Evolutionary conservation across 2,329 filamentous ascomycete genomes (phyloP), one percentile per base, ranked within the genome.

Genomic region (Neonectria coccinea): DNA sequence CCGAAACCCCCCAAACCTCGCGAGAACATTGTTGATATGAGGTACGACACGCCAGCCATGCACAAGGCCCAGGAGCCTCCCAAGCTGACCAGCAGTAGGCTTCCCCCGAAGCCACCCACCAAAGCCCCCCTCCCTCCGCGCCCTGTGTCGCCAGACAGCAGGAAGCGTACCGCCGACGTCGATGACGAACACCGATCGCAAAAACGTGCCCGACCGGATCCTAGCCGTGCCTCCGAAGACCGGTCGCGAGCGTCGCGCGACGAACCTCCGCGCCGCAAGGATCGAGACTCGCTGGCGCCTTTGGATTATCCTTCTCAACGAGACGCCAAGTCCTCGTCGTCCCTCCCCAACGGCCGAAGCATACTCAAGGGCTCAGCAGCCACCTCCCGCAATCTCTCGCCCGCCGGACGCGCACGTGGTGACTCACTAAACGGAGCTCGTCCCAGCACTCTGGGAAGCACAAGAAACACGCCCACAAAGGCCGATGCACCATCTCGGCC

Each of bases 181-280:
- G 82, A 85, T 20, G 83, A 84, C 27, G 78, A 80, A 33, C 63
- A 71, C 25, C 80, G 84, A 58, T 78, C 81, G 2, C 78, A 77
- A 57, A 88, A 88, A 74, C 81, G 85, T 60, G 73, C 76, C 25
- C 83, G 78, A 62, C 74, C 81, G 20, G 84, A 85, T 25, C 61
- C 73, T 14, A 65, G 70, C 59, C 77, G 75, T 44, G 65, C 69
- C 22, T 55, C 63, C 42, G 79, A 80, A 42, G 78, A 80, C 12
- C 72, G 76, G 56, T 68, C 70, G 56, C 75, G 74, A 66, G 69
- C 69, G 27, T 65, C 73, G 52, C 76, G 78, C 67, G 79, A 81
- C 52, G 79, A 80, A 22, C 69, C 68, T 31, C 71, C 67, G 20
- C 75, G 74, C 42, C 75, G 73, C 65, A 77, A 75, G 63, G 78